Percentiles rank a stretch among this genome's conserved stretches.
phyloP scores from a whole-genome alignment of 2,329 filamentous ascomycete genomes.

The Aureobasidium sp. region DNA sequence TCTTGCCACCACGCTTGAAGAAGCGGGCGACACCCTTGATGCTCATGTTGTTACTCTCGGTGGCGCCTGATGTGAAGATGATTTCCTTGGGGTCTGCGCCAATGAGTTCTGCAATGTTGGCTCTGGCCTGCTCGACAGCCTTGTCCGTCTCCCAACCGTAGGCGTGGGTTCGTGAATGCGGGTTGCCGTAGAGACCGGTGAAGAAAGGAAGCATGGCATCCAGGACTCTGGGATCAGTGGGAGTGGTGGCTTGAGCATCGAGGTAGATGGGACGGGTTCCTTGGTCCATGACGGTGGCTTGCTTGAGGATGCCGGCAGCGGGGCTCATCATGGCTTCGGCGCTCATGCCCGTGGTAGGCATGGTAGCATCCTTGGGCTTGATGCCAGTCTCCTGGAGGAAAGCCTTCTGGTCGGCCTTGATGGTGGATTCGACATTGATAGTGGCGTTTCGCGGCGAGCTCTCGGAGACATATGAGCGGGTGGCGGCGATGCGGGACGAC shows the following conservation, averaged over 20 bases:
- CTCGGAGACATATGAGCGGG: conserved; percentile 75
- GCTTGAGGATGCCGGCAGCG: conserved; percentile 71
- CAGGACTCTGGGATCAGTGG: conserved; percentile 85
- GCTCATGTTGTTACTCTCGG: conserved; percentile 99
- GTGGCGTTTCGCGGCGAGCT: conserved; percentile 73
- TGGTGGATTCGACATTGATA: conserved; percentile 73
- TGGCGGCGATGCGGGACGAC: conserved; percentile 22
- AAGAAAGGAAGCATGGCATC: conserved; percentile 96
- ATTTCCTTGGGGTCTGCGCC: conserved; percentile 96
- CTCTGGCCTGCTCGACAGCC: conserved; percentile 79
- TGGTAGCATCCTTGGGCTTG: conserved; percentile 48
- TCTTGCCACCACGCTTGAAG: conserved; percentile 87
- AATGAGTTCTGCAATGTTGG: conserved; percentile 77
- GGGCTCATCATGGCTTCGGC: conserved; percentile 66
- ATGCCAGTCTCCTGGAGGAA: conserved; percentile 57
- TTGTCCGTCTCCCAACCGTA: conserved; percentile 99
- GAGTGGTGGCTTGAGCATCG: conserved; percentile 96
- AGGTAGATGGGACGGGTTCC: conserved; percentile 93
- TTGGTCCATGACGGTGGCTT: conserved; percentile 88
- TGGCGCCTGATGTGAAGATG: conserved; percentile 96
- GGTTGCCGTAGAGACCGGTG: conserved; percentile 91
- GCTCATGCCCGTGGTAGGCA: conserved; percentile 52
- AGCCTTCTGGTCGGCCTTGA: conserved; percentile 78
- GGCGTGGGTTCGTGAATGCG: conserved; percentile 92
- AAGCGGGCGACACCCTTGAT: conserved; percentile 97